Evolutionary conservation across 176 grass and related monocot species (phyloP).

Genomic region (Panicum miliaceum): DNA sequence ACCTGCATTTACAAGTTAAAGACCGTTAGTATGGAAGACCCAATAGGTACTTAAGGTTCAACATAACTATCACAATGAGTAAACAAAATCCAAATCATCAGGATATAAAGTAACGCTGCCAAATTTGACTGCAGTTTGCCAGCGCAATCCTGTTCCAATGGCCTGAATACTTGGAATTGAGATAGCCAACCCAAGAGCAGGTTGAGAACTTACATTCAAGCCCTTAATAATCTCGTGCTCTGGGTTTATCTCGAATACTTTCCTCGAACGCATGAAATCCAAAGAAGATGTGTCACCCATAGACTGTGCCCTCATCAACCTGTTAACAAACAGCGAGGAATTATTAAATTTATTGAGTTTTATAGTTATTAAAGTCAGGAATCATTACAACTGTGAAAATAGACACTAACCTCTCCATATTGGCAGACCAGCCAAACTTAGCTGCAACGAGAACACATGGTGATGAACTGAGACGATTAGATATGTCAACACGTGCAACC

Average conservation of each 20-base stretch:
- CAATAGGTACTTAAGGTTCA: background rate
- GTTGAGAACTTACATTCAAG: constrained; percentile 70
- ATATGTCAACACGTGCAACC: constrained; percentile 89
- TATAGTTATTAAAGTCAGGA: background rate
- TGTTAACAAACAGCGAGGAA: constrained; percentile 31
- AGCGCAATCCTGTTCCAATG: background rate
- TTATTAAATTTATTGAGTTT: background rate
- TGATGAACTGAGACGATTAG: constrained; percentile 83
- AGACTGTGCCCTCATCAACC: constrained; percentile 92
- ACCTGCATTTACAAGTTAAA: constrained; percentile 53
- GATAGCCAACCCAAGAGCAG: background rate
- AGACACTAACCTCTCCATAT: constrained; percentile 84
- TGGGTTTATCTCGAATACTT: constrained; percentile 99
- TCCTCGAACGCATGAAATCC: constrained; percentile 95
- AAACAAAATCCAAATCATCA: background rate
- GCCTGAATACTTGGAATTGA: background rate
- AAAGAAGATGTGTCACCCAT: constrained; percentile 72
- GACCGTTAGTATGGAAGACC: constrained; percentile 3
- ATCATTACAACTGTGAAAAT: background rate
- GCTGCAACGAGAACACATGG: constrained; percentile 94
- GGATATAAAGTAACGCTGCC: background rate
- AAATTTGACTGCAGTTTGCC: background rate
- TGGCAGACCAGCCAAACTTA: constrained; percentile 99
- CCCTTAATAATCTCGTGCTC: constrained; percentile 84
- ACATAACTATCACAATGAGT: background rate